Percentiles rank a stretch among this genome's conserved stretches.
phyloP scores from a whole-genome alignment of 306 rosid genomes.

The Phaseolus lunatus region DNA sequence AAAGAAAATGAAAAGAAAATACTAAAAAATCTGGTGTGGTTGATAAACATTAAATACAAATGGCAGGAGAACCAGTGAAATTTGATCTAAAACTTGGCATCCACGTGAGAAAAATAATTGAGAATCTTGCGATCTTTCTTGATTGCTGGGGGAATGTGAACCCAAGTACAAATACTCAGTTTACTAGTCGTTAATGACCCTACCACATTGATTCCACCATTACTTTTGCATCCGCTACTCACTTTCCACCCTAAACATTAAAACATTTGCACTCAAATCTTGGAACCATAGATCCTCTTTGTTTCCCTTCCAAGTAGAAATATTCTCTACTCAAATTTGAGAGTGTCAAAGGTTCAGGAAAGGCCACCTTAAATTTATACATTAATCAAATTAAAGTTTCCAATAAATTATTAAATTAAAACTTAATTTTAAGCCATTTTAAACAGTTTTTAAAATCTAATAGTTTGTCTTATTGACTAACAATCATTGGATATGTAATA shows the following conservation, averaged over 20 bases:
- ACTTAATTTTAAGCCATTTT: too few relatives aligned
- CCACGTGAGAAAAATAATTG: slow-evolving; percentile 29
- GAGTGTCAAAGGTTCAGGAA: slow-evolving; percentile 9
- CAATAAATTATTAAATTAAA: too few relatives aligned
- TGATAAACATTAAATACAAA: not conserved
- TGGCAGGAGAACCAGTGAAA: not conserved
- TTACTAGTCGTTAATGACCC: slow-evolving; percentile 19
- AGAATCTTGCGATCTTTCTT: slow-evolving; percentile 46
- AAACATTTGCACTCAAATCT: slow-evolving; percentile 46
- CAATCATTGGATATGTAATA: too few relatives aligned
- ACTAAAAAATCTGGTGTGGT: not conserved
- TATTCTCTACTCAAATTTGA: slow-evolving; percentile 39
- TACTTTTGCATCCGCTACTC: slow-evolving; percentile 48
- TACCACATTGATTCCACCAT: slow-evolving; percentile 19
- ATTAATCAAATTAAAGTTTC: too few relatives aligned
- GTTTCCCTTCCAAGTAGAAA: slow-evolving; percentile 37
- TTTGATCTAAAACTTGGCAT: slow-evolving; percentile 5
- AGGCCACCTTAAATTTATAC: not conserved
- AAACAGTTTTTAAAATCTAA: too few relatives aligned
- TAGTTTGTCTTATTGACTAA: too few relatives aligned
- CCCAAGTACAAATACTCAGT: slow-evolving; percentile 38
- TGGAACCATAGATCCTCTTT: slow-evolving; percentile 49
- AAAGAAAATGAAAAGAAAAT: not conserved
- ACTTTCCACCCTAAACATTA: slow-evolving; percentile 48
- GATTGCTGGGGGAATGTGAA: slow-evolving; percentile 45